A percentile compares a stretch with the other conserved stretches of the same genome.
These are phyloP conservation scores for Colletotrichum neosansevieriae DNA, from an alignment of 2,329 filamentous ascomycete genomes.

Conservation along the genomic window DNA sequence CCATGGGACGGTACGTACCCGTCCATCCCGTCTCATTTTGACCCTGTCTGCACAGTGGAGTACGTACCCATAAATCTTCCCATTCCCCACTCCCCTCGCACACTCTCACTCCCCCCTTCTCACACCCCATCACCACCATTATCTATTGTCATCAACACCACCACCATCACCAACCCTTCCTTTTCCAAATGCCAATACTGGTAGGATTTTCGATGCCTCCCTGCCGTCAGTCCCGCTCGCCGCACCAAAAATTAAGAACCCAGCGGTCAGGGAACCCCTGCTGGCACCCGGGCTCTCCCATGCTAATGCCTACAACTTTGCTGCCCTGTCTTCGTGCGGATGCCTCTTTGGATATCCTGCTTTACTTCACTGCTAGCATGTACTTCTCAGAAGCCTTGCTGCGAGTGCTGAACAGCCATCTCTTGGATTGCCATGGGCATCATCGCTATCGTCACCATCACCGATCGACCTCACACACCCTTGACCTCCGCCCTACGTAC, in stretches of 20 bases:
- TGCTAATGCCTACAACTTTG: constrained; percentile 5
- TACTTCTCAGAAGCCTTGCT: neutral
- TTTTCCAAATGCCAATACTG: constrained; percentile 32
- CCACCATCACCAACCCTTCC: constrained; percentile 9
- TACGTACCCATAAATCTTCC: constrained; percentile 17
- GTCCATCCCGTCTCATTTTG: neutral
- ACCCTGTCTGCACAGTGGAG: neutral
- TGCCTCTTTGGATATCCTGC: neutral
- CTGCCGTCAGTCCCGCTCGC: constrained; percentile 32
- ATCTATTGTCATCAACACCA: neutral
- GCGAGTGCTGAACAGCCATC: neutral
- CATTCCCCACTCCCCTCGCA: constrained; percentile 22
- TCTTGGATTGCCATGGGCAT: constrained; percentile 22
- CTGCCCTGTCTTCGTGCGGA: constrained; percentile 3
- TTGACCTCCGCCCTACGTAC: constrained; percentile 8
- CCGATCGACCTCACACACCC: constrained; percentile 11
- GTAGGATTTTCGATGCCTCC: constrained; percentile 23
- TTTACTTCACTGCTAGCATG: neutral
- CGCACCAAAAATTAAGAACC: constrained; percentile 32
- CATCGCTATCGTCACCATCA: constrained; percentile 4
- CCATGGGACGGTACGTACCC: neutral
- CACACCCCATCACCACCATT: constrained; percentile 29
- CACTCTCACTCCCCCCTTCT: constrained; percentile 34
- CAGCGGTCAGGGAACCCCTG: constrained; percentile 28
- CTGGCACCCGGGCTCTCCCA: constrained; percentile 11